Evolutionary conservation across 305 asterid genomes (phyloP).

Genomic region (Plantago rigida): DNA sequence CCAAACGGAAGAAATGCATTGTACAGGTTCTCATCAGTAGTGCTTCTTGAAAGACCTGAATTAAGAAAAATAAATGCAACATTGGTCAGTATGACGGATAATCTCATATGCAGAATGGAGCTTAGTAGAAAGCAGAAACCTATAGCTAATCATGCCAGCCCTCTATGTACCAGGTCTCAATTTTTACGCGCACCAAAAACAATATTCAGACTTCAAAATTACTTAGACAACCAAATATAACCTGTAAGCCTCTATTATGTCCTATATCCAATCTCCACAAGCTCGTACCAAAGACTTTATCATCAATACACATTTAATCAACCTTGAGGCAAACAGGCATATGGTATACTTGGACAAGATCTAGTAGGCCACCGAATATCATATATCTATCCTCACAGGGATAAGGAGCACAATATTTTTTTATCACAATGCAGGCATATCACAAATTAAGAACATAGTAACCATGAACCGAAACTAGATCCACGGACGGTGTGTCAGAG

Average conservation of each 20-base stretch:
- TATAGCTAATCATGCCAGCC: too few species aligned
- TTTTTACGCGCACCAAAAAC: too few species aligned
- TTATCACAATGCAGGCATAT: neutral
- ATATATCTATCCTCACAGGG: neutral
- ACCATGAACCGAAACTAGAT: neutral
- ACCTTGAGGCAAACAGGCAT: too few species aligned
- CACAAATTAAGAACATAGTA: neutral
- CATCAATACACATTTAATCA: neutral
- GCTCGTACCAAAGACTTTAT: too few species aligned
- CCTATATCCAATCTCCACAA: too few species aligned
- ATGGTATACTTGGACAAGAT: neutral
- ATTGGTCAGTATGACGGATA: neutral
- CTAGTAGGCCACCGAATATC: neutral
- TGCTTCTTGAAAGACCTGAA: slow-evolving; percentile 75
- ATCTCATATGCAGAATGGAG: too few species aligned
- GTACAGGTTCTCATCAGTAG: slow-evolving; percentile 60
- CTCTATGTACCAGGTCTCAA: too few species aligned
- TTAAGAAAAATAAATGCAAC: slow-evolving; percentile 17
- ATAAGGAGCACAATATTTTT: neutral
- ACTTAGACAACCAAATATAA: too few species aligned
- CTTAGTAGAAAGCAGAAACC: too few species aligned
- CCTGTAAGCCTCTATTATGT: too few species aligned
- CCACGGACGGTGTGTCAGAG: neutral
- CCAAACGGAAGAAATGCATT: slow-evolving; percentile 72
- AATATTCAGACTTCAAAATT: too few species aligned